Base-by-base conservation (phyloP, 257 asterid genomes). In the Vinca minor region DNA sequence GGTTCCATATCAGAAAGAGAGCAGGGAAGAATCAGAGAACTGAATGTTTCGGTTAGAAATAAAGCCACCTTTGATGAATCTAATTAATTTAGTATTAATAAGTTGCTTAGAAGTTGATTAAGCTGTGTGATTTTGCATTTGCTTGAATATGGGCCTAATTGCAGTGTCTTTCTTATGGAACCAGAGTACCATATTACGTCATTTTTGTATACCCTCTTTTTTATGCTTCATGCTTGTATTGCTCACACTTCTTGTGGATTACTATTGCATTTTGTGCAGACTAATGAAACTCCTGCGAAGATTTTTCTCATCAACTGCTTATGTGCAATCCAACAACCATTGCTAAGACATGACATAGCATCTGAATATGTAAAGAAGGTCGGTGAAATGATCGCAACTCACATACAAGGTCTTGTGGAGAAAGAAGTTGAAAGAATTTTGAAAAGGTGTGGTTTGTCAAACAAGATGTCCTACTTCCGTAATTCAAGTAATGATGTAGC, bases 301-400 rank as follows among this genome's bases (percentile, higher is more conserved):
- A 84, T 92, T 74, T 92, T 92, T 65, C 83, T 87, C 63, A 85
- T 92, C 83, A 92, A 89, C 89, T 92, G 98, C 72, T 74, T 89
- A 68, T 85, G 91, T 62, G 95, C 96, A 71, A 87, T 92, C 74
- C 85, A 87, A 34, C 97, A 89, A 76, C 95, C 98, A 58, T 63
- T 89, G 70, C 48, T 80, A 15, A 91, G 89, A 28, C 89, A 84
- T 25, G 91, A 77, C n/a, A 87, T 83, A 56, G 96, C 96, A 60
- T 76, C 89, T 12, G 89, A 81, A 65, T 87, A 87, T 41, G 91
- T 75, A 55, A 85, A 84, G 78, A 87, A 87, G 81, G 81, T 89
- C 34, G 95, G 88, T 17, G 53, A 75, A 54, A 87, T 92, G 98
- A 80, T 89, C 39, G 95, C 89, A 46, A 71, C 36, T 71, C 89